Percentiles rank a stretch among this genome's conserved stretches.
Conservation (phyloP, 768 basidiomycete species). For the Leccinum variicolor region DNA sequence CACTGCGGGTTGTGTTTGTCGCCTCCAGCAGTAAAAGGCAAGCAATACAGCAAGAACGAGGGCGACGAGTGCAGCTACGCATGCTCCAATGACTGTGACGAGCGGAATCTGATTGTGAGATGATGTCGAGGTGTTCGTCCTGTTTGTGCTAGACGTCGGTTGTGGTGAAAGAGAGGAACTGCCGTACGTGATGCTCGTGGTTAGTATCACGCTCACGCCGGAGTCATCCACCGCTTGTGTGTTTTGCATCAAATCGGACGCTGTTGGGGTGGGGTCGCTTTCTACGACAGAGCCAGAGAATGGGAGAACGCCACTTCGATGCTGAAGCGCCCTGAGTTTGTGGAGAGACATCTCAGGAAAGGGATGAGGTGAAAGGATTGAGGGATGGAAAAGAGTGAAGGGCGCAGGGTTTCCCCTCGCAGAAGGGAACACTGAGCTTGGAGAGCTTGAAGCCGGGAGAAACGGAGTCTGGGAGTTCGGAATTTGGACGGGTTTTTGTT, state of each 20-base stretch:
- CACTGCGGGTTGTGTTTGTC: slow-evolving; percentile 25
- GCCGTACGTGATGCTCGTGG: slow-evolving; percentile 16
- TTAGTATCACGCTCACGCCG: neutral
- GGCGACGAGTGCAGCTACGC: slow-evolving; percentile 55
- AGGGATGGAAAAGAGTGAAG: slow-evolving; percentile 17
- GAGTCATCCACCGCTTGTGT: neutral
- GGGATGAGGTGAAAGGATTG: neutral
- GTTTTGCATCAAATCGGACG: slow-evolving; percentile 22
- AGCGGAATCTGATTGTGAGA: slow-evolving; percentile 26
- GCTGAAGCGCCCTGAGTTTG: slow-evolving; percentile 7
- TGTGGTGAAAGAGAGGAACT: neutral
- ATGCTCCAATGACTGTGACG: slow-evolving; percentile 59
- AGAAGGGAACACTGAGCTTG: slow-evolving; percentile 16
- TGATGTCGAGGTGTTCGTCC: slow-evolving; percentile 4
- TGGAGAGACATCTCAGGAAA: slow-evolving; percentile 15
- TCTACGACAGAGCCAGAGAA: slow-evolving; percentile 25
- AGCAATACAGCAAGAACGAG: slow-evolving; percentile 49
- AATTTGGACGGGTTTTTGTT: slow-evolving; percentile 6
- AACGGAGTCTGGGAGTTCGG: slow-evolving; percentile 5
- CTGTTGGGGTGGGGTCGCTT: slow-evolving; percentile 25
- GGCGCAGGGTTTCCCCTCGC: slow-evolving; percentile 14
- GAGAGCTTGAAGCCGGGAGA: too few relatives aligned
- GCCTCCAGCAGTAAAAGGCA: slow-evolving; percentile 51
- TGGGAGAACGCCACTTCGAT: slow-evolving; percentile 13
- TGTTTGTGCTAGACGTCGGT: slow-evolving; percentile 6